Evolutionary conservation across 495 filamentous ascomycete genomes (phyloP), one percentile per base, ranked within the genome.

Genomic region (Glarea lozoyensis): DNA sequence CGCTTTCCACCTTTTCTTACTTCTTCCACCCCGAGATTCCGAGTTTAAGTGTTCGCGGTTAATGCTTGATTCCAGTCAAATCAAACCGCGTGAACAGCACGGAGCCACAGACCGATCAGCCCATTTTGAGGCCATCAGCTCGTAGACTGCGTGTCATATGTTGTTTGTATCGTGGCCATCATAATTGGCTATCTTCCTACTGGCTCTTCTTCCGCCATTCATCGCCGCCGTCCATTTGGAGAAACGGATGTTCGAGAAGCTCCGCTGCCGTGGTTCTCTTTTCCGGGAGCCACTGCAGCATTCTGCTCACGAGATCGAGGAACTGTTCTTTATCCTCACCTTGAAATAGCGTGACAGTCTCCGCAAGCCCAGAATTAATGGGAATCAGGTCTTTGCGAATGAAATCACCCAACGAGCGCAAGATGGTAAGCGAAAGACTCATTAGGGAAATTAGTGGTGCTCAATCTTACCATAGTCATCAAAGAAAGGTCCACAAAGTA

Each of bases 251-350:
- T 15, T 38, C 36, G 15, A 45, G 42, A 24, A 66, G 51, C 50
- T 64, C 57, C 43, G 45, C 58, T 4, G 65, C 63, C 19, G 65
- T 64, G 49, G 46, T 56, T 51, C 63, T 60, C 16, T 65, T 50
- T 45, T 66, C 65, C 19, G 62, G 63, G 33, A 61, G 17, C 60
- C 60, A 66, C 23, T 53, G 52, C 13, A 68, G 52, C 59, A 68
- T 70, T 53, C 40, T 51, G 45, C 54, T 59, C 46, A 54, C 60
- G 40, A 69, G 57, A 48, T 64, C 57, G 40, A 69, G 42, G 60
- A 70, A 69, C 27, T 25, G 21, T 45, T 68, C 60, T 46, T 29
- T 66, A 47, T 70, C 64, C 46, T 63, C 58, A 33, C 60, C 63
- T 10, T 59, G 40, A 1, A 68, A 53, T 17, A 43, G 56, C 19